Evolutionary conservation across 257 asterid genomes (phyloP).

Genomic region (Agastache rugosa): DNA sequence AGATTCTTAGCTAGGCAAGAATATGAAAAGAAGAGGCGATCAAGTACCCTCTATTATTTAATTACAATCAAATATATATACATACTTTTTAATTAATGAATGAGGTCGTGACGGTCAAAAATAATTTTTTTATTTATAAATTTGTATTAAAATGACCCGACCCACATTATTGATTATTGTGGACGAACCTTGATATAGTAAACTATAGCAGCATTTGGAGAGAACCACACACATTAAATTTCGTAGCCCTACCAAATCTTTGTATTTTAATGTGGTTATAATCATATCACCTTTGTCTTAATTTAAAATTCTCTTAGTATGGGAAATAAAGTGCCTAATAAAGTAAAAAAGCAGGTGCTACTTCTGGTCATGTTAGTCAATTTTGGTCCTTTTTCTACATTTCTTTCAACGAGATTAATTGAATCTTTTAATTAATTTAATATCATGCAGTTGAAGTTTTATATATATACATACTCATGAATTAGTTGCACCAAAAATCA

Average conservation of each 20-base stretch:
- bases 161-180: background rate
- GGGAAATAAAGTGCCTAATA: background rate
- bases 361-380: no score
- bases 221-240: slow-evolving; percentile 7
- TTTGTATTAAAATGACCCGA: slow-evolving; percentile 10
- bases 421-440: no score
- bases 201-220: background rate
- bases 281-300: background rate
- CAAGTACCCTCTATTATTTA: background rate
- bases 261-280: background rate
- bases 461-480: no score
- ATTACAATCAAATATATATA: background rate
- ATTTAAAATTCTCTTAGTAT: background rate
- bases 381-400: no score
- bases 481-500: no score
- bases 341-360: background rate
- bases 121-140: no score
- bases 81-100: background rate
- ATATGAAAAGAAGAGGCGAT: slow-evolving; percentile 17
- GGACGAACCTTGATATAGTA: background rate
- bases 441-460: no score
- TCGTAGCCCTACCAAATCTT: slow-evolving; percentile 13
- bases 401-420: no score
- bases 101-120: background rate
- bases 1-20: background rate